phyloP scores from a whole-genome alignment of 257 asterid species.

The Solanum chaucha region DNA sequence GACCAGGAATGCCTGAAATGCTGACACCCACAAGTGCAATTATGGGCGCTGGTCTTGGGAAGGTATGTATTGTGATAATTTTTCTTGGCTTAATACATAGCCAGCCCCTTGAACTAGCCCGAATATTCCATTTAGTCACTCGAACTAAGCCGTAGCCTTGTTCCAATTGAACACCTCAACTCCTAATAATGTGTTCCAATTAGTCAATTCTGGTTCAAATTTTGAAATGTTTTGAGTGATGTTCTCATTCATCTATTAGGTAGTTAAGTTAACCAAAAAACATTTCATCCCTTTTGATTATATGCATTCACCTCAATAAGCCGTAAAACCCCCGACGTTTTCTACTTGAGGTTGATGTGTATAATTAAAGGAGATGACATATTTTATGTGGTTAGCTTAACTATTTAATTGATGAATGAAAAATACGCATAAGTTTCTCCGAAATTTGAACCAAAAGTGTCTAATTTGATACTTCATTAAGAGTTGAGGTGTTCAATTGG shows the following conservation, averaged over 20 bases:
- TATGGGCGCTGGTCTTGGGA: conserved; percentile 99
- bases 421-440: neutral
- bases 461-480: neutral
- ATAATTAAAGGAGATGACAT: neutral
- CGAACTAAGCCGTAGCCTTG: neutral
- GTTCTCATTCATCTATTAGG: neutral
- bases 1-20: conserved; percentile 99
- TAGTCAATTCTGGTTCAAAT: neutral
- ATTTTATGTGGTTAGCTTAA: neutral
- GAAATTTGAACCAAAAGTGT: neutral
- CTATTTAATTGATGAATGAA: neutral
- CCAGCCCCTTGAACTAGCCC: neutral
- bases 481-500: neutral
- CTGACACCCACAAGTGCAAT: conserved; percentile 98
- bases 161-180: neutral
- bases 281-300: neutral
- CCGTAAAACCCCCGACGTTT: neutral
- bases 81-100: neutral
- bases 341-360: neutral
- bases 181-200: neutral
- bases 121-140: neutral
- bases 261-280: neutral
- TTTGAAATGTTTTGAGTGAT: neutral
- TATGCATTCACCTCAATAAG: neutral
- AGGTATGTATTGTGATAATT: conserved; percentile 29